A percentile compares a stretch with the other conserved stretches of the same genome.
These are phyloP conservation scores for Mycena belliarum DNA, from an alignment of 768 basidiomycete species.

Conservation along the genomic window DNA sequence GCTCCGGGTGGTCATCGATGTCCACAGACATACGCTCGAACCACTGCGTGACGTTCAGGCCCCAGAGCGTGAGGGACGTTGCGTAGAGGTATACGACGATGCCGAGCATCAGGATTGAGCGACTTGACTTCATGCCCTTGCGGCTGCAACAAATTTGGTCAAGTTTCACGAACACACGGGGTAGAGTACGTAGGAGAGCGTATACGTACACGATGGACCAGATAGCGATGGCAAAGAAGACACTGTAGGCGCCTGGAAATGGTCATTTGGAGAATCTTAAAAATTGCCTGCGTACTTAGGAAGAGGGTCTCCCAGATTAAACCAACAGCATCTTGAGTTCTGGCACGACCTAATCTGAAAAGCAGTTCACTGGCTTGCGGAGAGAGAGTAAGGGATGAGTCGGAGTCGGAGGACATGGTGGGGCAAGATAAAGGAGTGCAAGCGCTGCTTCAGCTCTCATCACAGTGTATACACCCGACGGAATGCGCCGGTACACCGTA, in stretches of 20 bases:
- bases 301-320: slow-evolving; percentile 1
- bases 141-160: not conserved
- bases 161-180: too few species aligned
- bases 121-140: not conserved
- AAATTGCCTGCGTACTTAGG: not conserved
- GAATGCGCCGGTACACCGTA: too few species aligned
- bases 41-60: not conserved
- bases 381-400: too few species aligned
- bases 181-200: too few species aligned
- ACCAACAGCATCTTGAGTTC: not conserved
- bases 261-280: too few species aligned
- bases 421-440: too few species aligned
- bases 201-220: too few species aligned
- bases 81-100: slow-evolving; percentile 8
- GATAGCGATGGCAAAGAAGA: too few species aligned
- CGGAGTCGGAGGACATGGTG: too few species aligned
- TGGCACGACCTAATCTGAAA: not conserved
- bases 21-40: not conserved
- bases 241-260: too few species aligned
- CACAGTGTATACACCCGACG: too few species aligned
- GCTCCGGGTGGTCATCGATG: not conserved
- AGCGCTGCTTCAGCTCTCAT: too few species aligned
- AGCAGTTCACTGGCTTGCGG: not conserved
- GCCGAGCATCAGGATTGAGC: slow-evolving; percentile 2
- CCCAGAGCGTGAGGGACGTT: slow-evolving; percentile 5